A percentile compares a stretch with the other conserved stretches of the same genome.
These are phyloP conservation scores for Eucalyptus erythrocorys DNA, from an alignment of 345 rosid species.

Conservation along the genomic window DNA sequence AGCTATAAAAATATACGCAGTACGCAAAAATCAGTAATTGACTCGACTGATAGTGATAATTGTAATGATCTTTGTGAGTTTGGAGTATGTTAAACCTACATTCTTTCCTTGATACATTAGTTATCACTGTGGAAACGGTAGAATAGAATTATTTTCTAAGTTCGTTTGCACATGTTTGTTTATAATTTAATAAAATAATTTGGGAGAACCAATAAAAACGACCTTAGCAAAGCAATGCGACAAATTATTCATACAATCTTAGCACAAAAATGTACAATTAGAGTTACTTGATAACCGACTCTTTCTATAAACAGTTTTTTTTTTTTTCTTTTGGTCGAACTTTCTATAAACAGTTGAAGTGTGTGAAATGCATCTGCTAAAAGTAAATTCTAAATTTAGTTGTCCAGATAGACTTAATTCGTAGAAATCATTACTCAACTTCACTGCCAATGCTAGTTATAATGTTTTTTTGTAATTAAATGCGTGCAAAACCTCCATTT, in stretches of 20 bases:
- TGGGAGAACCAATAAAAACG: neutral
- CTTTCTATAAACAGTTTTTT: neutral
- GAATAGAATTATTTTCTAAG: neutral
- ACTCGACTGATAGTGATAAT: accelerated
- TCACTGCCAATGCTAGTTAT: neutral
- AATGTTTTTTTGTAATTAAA: neutral
- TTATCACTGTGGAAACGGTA: accelerated
- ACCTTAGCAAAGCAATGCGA: neutral
- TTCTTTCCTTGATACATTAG: neutral
- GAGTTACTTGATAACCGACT: neutral
- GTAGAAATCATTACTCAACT: neutral
- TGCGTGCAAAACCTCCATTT: neutral
- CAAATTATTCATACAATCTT: neutral
- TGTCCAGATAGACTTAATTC: neutral
- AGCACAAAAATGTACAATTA: neutral
- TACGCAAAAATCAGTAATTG: neutral
- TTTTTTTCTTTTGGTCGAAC: too few relatives aligned
- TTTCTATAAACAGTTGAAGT: neutral
- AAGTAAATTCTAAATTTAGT: neutral
- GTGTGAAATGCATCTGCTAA: neutral
- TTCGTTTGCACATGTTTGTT: neutral
- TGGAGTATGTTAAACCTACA: neutral
- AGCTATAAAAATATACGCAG: neutral
- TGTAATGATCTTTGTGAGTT: neutral
- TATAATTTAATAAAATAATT: neutral